Evolutionary conservation across 305 asterid species (phyloP).

Genomic region (Plantago lanceolata): DNA sequence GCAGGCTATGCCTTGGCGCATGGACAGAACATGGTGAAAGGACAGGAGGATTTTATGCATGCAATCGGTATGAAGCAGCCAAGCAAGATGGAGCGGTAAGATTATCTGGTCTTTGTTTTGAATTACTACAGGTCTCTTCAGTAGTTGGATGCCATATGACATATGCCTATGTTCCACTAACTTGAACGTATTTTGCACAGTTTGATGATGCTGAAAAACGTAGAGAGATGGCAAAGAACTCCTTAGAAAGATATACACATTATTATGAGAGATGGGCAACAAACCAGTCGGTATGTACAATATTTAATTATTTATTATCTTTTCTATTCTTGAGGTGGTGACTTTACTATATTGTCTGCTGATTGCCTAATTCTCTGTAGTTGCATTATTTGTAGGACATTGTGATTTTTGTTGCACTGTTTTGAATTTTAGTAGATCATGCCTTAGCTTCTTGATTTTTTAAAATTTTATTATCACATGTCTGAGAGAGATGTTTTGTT

Average conservation of each 20-base stretch:
- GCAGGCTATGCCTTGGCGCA: conserved; percentile 87
- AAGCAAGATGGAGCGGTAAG: conserved; percentile 85
- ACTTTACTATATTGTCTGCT: conserved; percentile 17
- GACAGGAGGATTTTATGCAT: conserved; percentile 82
- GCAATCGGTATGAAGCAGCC: conserved; percentile 75
- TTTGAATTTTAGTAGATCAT: conserved; percentile 15
- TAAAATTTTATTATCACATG: no score
- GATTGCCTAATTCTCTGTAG: conserved; percentile 4
- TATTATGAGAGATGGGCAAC: conserved; percentile 98
- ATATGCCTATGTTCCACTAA: conserved; percentile 20
- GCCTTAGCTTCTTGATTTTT: not conserved
- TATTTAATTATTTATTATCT: not conserved
- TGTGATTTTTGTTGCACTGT: conserved; percentile 7
- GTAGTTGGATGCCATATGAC: conserved; percentile 23
- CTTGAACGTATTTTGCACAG: conserved; percentile 39
- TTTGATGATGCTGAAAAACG: conserved; percentile 85
- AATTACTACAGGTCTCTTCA: conserved; percentile 9
- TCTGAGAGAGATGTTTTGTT: conserved; percentile 4
- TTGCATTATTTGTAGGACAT: conserved; percentile 7
- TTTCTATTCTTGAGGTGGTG: conserved; percentile 9
- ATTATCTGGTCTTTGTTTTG: conserved; percentile 19
- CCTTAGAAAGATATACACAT: conserved; percentile 90
- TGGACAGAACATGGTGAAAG: conserved; percentile 89
- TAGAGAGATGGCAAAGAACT: conserved; percentile 97
- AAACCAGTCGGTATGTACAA: conserved; percentile 74